Base-by-base conservation (phyloP, 1,284 basidiomycete genomes). In the Ustilago trichophora region DNA sequence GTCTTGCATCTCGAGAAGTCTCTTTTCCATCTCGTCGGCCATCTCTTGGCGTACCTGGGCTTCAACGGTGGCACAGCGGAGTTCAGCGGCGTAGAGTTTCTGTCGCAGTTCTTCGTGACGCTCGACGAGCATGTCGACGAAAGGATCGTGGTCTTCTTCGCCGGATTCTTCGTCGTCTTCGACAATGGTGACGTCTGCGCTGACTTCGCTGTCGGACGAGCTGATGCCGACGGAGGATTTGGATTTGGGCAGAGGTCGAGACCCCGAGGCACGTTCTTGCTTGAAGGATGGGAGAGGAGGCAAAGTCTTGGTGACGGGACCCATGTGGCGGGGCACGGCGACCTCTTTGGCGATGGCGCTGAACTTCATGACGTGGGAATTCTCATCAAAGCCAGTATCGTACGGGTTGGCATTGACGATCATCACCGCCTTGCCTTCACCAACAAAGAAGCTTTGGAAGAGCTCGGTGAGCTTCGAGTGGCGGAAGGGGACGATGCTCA, bases 381-480 rank as follows among this genome's bases (percentile, higher is more conserved):
- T 98, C 82, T 99, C 96, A 80, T 98, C 95, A 79, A 91, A 98
- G 19, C 93, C 92, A 0, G 95, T 98, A 80, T 97, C 93, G 83
- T 92, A 97, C 4, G 96, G 96, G 81, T 99, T 98, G 40, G 98
- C 91, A 75, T 98, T 97, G 47, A 98, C 93, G 51, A 98, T 94
- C 92, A 99, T 98, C 13, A 90, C 90, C 88, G 93, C 69, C 26
- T 41, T 41, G 18, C 70, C 72, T 46, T 52, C 76, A 31, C 62
- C 93, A 18, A 89, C 87, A 69, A 99, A 98, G 84, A 96, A 99
- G 82, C 93, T 92, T 88, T 96, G 93, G 68, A 99, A 88, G 38
- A 93, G 86, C 82, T 98, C 94, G 0, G 96, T 99, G 47, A 99
- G 85, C 81, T 96, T 98, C 67, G 91, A 93, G 81, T 98, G 93